Evolutionary conservation across 371 early-diverging fungal species (phyloP).

Genomic region (Basidiobolus meristosporus): DNA sequence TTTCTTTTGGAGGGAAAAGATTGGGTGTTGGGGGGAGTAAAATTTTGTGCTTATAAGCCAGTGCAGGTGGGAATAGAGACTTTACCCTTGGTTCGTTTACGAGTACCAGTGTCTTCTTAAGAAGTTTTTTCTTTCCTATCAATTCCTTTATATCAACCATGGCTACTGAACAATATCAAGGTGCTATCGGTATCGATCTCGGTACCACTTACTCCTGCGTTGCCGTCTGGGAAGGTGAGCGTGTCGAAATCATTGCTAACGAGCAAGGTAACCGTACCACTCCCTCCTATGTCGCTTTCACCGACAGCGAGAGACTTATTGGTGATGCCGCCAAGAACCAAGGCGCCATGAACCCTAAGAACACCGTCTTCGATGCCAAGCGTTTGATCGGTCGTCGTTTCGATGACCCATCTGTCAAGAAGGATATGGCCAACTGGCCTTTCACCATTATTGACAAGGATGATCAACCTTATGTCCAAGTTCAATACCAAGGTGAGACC

Average conservation of each 20-base stretch:
- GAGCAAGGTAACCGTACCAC: constrained; percentile 91
- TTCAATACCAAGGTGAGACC: constrained; percentile 65
- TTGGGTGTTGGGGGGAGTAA: too few relatives aligned
- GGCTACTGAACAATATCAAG: too few relatives aligned
- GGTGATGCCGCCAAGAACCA: constrained; percentile 80
- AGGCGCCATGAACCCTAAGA: constrained; percentile 57
- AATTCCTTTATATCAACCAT: too few relatives aligned
- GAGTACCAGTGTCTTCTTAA: too few relatives aligned
- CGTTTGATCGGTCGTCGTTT: constrained; percentile 82
- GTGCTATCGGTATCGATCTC: constrained; percentile 83
- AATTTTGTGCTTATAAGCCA: too few relatives aligned
- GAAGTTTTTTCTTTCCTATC: too few relatives aligned
- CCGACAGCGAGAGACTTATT: constrained; percentile 74
- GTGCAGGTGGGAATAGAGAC: too few relatives aligned
- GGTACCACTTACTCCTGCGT: too few relatives aligned
- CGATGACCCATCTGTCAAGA: constrained; percentile 64
- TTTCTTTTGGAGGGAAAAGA: too few relatives aligned
- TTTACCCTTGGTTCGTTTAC: too few relatives aligned
- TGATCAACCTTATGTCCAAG: constrained; percentile 63
- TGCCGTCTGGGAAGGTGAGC: constrained; percentile 92
- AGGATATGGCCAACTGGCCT: constrained; percentile 80
- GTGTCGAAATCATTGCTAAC: constrained; percentile 85
- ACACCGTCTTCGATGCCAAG: constrained; percentile 90
- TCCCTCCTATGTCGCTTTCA: constrained; percentile 89
- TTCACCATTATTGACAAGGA: constrained; percentile 68